Conservation (phyloP, 1,284 basidiomycete genomes). For the Heimioporus punctisporus region DNA sequence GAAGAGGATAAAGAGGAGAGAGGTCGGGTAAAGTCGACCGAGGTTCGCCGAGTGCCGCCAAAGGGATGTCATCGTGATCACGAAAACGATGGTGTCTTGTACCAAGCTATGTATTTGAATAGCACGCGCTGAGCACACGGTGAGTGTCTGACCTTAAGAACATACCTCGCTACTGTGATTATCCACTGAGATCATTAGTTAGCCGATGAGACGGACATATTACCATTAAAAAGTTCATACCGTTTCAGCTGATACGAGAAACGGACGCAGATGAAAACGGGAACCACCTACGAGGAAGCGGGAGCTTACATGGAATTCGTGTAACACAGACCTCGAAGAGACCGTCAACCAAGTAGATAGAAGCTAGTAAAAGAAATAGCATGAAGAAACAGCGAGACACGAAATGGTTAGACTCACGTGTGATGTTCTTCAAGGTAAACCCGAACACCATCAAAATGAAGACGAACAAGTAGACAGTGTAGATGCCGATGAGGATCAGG, state of each 20-base stretch:
- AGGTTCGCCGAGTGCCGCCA: neutral
- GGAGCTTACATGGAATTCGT: no score
- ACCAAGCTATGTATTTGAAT: neutral
- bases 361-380: neutral
- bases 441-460: neutral
- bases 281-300: no score
- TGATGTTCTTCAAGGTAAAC: neutral
- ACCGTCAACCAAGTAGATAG: neutral
- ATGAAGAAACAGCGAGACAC: neutral
- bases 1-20: neutral
- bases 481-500: neutral
- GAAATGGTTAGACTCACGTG: neutral
- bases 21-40: constrained; percentile 5
- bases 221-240: no score
- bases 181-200: no score
- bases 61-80: neutral
- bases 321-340: neutral
- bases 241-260: no score
- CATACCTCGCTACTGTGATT: no score
- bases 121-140: no score
- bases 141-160: no score
- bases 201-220: no score
- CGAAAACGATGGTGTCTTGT: neutral
- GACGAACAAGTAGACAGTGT: constrained; percentile 3
- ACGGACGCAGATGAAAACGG: no score